These are phyloP conservation scores for Wickerhamiella shivajii DNA, from an alignment of 805 yeast species.

Conservation along the genomic window DNA sequence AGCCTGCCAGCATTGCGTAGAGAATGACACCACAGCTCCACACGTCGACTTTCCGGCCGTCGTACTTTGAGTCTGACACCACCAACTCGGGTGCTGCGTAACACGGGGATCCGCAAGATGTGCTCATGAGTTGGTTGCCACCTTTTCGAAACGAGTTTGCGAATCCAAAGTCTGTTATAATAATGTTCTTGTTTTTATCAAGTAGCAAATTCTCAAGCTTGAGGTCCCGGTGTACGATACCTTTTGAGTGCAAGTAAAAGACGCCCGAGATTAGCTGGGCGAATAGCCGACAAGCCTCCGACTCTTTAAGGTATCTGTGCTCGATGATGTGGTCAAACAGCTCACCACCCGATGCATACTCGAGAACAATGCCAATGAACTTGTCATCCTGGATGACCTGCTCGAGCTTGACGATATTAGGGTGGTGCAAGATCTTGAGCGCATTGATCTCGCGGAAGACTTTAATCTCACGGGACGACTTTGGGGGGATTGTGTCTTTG, in stretches of 20 bases:
- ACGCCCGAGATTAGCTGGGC: slow-evolving; percentile 92
- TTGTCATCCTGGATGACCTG: slow-evolving; percentile 89
- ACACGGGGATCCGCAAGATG: slow-evolving; percentile 95
- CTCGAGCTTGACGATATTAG: slow-evolving; percentile 81
- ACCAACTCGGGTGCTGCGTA: slow-evolving; percentile 98
- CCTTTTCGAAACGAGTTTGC: slow-evolving; percentile 57
- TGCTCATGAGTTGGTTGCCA: slow-evolving; percentile 61
- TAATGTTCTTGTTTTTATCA: slow-evolving; percentile 74
- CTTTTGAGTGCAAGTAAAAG: slow-evolving; percentile 71
- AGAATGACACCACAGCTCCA: slow-evolving; percentile 96
- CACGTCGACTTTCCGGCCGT: slow-evolving; percentile 85
- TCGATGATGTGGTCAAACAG: slow-evolving; percentile 82
- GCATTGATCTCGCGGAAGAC: slow-evolving; percentile 90
- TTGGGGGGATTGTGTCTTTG: slow-evolving; percentile 75
- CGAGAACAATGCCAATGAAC: slow-evolving; percentile 90
- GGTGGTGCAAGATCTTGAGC: slow-evolving; percentile 63
- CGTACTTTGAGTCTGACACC: slow-evolving; percentile 71
- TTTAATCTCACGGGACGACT: slow-evolving; percentile 73
- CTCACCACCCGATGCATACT: slow-evolving; percentile 96
- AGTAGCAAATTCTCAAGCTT: slow-evolving; percentile 60
- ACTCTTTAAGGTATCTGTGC: slow-evolving; percentile 75
- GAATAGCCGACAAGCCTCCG: slow-evolving; percentile 72
- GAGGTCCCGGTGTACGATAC: slow-evolving; percentile 64
- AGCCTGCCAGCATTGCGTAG: slow-evolving; percentile 95
- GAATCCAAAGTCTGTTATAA: slow-evolving; percentile 87